Evolutionary conservation across 2,329 filamentous ascomycete genomes (phyloP).

Genomic region (Aspergillus clavatus): DNA sequence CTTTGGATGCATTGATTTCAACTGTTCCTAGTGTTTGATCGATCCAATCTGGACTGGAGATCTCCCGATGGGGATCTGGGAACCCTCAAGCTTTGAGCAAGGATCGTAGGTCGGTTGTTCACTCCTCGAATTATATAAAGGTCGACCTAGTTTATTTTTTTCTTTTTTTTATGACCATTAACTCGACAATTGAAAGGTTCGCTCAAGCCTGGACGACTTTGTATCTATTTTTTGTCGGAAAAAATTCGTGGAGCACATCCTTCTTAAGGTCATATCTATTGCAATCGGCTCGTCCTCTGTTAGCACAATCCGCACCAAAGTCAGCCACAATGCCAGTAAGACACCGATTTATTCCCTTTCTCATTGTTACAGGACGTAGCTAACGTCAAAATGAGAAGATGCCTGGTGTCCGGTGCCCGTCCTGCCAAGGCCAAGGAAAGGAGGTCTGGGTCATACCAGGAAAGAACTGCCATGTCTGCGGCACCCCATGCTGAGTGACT

Average conservation of each 20-base stretch:
- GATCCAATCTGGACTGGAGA: constrained; percentile 20
- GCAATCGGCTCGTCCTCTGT: neutral
- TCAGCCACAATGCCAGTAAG: constrained; percentile 11
- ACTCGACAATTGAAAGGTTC: constrained; percentile 9
- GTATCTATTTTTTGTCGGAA: neutral
- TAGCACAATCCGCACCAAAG: neutral
- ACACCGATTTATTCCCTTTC: too few relatives aligned
- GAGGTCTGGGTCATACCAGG: constrained; percentile 45
- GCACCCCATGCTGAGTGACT: constrained; percentile 29
- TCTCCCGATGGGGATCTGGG: constrained; percentile 17
- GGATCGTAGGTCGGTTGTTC: neutral
- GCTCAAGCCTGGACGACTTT: neutral
- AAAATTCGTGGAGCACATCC: neutral
- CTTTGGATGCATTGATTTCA: constrained; percentile 19
- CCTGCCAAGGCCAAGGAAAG: constrained; percentile 30
- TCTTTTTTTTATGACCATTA: constrained; percentile 10
- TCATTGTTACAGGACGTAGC: too few relatives aligned
- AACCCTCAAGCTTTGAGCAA: constrained; percentile 1
- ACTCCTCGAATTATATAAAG: constrained; percentile 16
- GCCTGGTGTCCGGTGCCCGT: constrained; percentile 43
- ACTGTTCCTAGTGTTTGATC: constrained; percentile 7
- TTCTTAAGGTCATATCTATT: neutral
- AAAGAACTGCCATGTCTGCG: constrained; percentile 43
- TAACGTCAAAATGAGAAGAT: constrained; percentile 27
- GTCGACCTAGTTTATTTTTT: too few relatives aligned